Evolutionary conservation across 306 rosid genomes (phyloP).

Genomic region (Quercus cerris): DNA sequence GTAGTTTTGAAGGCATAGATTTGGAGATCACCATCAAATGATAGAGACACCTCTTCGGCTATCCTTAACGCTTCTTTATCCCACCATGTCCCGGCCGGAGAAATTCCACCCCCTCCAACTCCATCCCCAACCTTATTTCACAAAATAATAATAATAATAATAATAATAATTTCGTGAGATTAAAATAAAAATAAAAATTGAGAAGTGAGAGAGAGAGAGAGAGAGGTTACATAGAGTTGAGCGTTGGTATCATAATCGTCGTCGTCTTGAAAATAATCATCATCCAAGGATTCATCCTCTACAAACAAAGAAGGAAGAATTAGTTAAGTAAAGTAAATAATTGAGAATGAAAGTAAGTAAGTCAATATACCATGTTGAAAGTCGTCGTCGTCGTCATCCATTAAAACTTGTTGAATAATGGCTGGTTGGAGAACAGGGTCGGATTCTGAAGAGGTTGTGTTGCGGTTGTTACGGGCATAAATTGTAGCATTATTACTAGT

Average conservation of each 20-base stretch:
- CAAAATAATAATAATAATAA: background rate
- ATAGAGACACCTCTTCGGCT: conserved; percentile 66
- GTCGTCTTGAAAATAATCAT: conserved; percentile 40
- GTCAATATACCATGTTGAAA: conserved; percentile 30
- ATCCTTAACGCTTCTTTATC: conserved; percentile 74
- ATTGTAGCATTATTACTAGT: background rate
- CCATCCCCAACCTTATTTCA: conserved; percentile 86
- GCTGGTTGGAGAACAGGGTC: conserved; percentile 54
- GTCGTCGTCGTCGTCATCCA: conserved; percentile 43
- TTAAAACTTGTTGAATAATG: conserved; percentile 52
- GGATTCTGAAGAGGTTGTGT: conserved; percentile 43
- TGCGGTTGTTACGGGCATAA: conserved; percentile 27
- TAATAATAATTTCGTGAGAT: background rate
- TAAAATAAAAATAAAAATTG: background rate
- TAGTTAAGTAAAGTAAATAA: background rate
- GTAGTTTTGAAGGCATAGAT: conserved; percentile 76
- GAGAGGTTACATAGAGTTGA: conserved; percentile 56
- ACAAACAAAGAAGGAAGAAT: background rate
- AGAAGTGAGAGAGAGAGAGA: background rate
- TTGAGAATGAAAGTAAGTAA: background rate
- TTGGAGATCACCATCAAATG: conserved; percentile 70
- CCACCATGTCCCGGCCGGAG: conserved; percentile 92
- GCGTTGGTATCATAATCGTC: conserved; percentile 18
- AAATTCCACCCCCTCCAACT: conserved; percentile 82
- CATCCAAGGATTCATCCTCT: background rate